Evolutionary conservation across 73 alveolate genomes (phyloP), one percentile per base, ranked within the genome.

Genomic region (Symbiodinium natans): DNA sequence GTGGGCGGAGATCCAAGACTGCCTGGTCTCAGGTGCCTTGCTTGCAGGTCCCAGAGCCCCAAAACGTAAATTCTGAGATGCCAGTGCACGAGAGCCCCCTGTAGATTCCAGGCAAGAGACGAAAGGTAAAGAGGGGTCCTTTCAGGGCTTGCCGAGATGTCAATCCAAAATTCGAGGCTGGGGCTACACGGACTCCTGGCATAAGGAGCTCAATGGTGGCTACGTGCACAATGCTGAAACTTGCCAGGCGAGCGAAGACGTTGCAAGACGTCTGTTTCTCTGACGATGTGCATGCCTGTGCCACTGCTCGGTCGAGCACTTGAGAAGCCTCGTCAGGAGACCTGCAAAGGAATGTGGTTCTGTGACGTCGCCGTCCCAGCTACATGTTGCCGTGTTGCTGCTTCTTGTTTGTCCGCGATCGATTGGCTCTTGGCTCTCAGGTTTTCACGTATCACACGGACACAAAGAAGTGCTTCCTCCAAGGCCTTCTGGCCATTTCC

Each of bases 131-230:
- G n/a, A n/a, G n/a, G n/a, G n/a, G n/a, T 27, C 68, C 17, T 52
- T 21, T 52, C 25, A 11, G 56, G 11, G 56, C 19, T 8, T 43
- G 59, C 17, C 59, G 59, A 52, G 68, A 4, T 21, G 68, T 1
- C 5, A 52, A 17, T 52, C 21, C 68, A 21, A 52, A n/a, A 27
- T 43, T 23, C 82, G 41, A 90, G 97, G 97, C 54, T 90, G 97
- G 97, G 97, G 97, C 52, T 90, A 90, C n/a, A 85, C 75, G 41
- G 97, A 90, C 42, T 40, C 97, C 9, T 90, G 97, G 97, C 97
- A 73, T 21, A 34, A 33, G 41, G 84, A 90, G 15, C 88, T 90
- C 46, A 90, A 90, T 34, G 97, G 97, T 11, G 97, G 97, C 88
- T 90, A 41, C 31, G 87, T 73, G 31, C 31, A 84, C 97, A 90